Evolutionary conservation across 1,139 yeast genomes (phyloP).

Genomic region (Martiniozyma asiatica): DNA sequence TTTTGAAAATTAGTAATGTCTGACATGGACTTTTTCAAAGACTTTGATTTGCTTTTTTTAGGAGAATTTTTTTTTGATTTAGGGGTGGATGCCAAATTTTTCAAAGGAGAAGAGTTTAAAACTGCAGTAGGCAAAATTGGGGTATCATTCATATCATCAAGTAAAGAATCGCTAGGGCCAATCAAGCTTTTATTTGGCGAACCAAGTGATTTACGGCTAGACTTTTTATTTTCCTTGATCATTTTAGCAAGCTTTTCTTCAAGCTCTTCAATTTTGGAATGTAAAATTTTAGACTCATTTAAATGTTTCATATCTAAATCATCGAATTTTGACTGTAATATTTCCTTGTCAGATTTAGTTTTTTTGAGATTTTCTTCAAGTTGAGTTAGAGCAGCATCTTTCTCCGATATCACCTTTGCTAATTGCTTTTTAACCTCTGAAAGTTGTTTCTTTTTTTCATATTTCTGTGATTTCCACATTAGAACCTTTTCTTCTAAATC

Average conservation of each 20-base stretch:
- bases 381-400: too few species aligned
- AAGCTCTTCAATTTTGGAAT: neutral
- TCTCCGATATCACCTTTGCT: too few species aligned
- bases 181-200: constrained; percentile 3
- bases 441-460: too few species aligned
- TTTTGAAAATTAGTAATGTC: constrained; percentile 1
- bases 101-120: constrained; percentile 8
- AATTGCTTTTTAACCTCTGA: too few species aligned
- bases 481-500: too few species aligned
- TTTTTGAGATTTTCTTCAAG: too few species aligned
- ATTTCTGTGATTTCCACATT: too few species aligned
- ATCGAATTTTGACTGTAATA: too few species aligned
- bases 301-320: too few species aligned
- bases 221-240: constrained; percentile 1
- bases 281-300: too few species aligned
- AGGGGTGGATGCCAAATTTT: constrained; percentile 4
- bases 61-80: neutral
- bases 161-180: constrained; percentile 3
- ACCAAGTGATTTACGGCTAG: too few species aligned
- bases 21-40: neutral
- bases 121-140: neutral
- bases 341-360: too few species aligned
- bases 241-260: constrained; percentile 1
- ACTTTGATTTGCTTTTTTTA: constrained; percentile 1
- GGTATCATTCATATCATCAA: constrained; percentile 2